phyloP scores from a whole-genome alignment of 176 grass and related monocot genomes.

The Olyra latifolia region DNA sequence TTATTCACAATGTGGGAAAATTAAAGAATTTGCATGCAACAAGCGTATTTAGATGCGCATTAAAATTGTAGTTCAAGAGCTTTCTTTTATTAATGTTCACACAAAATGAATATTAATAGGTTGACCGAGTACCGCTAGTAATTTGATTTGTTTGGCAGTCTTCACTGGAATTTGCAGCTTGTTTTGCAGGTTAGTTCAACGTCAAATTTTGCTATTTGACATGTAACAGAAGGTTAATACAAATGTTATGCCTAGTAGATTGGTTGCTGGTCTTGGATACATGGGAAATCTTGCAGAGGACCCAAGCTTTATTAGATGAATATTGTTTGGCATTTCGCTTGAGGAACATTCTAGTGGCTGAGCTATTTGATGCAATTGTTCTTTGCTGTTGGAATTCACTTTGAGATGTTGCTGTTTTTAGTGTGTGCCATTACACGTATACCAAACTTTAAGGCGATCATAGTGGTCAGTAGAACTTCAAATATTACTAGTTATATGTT shows the following conservation, averaged over 20 bases:
- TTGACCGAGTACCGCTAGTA: background rate
- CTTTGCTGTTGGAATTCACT: background rate
- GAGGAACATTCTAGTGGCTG: background rate
- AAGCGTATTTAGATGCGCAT: background rate
- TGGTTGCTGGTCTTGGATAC: background rate
- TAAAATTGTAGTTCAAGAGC: background rate
- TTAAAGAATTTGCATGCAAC: background rate
- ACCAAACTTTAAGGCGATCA: background rate
- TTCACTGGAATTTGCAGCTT: background rate
- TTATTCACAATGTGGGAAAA: constrained; percentile 8
- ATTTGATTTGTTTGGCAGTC: background rate
- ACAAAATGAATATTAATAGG: background rate
- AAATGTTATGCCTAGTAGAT: background rate
- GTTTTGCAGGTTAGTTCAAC: background rate
- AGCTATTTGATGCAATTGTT: background rate
- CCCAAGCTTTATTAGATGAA: background rate
- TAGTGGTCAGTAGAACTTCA: background rate
- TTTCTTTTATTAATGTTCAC: background rate
- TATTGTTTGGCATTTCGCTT: background rate
- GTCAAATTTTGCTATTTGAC: background rate
- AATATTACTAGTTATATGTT: background rate
- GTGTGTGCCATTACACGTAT: background rate
- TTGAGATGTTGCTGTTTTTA: background rate
- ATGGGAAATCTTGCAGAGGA: background rate
- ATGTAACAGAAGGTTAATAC: background rate